These are phyloP conservation scores for Ilex aquifolium DNA, from an alignment of 257 asterid species.

Conservation along the genomic window DNA sequence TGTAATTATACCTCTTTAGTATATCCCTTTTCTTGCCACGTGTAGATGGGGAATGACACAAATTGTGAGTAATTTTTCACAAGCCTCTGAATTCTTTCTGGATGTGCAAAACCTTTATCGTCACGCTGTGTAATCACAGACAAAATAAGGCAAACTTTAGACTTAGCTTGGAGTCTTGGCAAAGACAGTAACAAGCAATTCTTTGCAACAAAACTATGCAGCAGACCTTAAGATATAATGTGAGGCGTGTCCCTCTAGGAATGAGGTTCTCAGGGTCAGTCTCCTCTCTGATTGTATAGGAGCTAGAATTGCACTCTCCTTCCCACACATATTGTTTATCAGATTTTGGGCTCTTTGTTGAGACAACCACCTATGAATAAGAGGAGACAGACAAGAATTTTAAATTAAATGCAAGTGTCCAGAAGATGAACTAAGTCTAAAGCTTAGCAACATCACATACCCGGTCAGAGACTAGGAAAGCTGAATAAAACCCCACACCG, in stretches of 20 bases:
- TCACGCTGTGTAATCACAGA: conserved; percentile 50
- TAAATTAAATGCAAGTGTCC: not conserved
- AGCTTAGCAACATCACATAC: conserved; percentile 28
- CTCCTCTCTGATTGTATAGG: conserved; percentile 88
- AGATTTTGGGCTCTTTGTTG: conserved; percentile 93
- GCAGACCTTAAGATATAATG: conserved; percentile 80
- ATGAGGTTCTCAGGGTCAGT: conserved; percentile 82
- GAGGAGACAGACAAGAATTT: conserved; percentile 3
- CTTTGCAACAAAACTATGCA: not conserved
- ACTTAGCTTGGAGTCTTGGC: conserved; percentile 7
- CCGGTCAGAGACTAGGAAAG: conserved; percentile 91
- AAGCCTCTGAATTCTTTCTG: conserved; percentile 84
- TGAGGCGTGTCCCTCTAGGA: conserved; percentile 93
- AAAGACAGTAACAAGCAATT: conserved; percentile 2
- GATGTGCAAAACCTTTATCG: conserved; percentile 93
- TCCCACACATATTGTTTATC: conserved; percentile 97
- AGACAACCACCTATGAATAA: conserved; percentile 79
- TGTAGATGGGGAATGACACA: conserved; percentile 94
- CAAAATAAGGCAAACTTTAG: conserved; percentile 9
- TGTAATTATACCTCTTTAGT: conserved; percentile 71
- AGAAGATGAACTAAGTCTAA: not conserved
- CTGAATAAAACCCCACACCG: conserved; percentile 97
- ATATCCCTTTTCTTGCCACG: conserved; percentile 98
- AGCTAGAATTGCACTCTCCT: conserved; percentile 88
- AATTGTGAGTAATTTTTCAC: conserved; percentile 87